Evolutionary conservation across 306 rosid genomes (phyloP).

Genomic region (Cicer arietinum): DNA sequence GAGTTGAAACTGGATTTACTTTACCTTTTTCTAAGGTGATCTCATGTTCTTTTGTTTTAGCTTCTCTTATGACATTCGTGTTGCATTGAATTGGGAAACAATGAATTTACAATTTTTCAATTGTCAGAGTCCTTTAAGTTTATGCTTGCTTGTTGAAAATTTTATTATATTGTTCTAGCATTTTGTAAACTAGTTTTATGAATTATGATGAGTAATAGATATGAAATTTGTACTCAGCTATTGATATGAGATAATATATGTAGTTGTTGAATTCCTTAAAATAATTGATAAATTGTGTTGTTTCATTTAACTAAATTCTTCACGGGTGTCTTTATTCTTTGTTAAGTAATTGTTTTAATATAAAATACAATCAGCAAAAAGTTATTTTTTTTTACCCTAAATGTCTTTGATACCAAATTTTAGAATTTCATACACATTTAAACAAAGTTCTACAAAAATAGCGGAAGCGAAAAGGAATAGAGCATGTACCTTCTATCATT

Average conservation of each 20-base stretch:
- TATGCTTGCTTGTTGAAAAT: slow-evolving; percentile 35
- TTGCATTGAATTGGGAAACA: slow-evolving; percentile 26
- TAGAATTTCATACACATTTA: no score
- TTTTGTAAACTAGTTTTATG: slow-evolving; percentile 40
- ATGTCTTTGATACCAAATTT: no score
- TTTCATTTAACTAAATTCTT: slow-evolving; percentile 34
- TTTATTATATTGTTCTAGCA: slow-evolving; percentile 22
- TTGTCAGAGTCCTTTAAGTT: background rate
- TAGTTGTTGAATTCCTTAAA: background rate
- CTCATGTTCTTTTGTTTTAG: slow-evolving; percentile 50
- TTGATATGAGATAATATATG: slow-evolving; percentile 35
- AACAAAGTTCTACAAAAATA: no score
- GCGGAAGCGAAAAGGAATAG: no score
- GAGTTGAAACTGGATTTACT: slow-evolving; percentile 49
- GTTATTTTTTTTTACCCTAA: no score
- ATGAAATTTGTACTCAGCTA: slow-evolving; percentile 38
- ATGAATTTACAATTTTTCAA: slow-evolving; percentile 7
- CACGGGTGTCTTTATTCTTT: no score
- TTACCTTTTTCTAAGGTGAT: slow-evolving; percentile 41
- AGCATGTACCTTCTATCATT: no score
- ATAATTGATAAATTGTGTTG: slow-evolving; percentile 23
- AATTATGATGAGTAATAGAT: slow-evolving; percentile 20
- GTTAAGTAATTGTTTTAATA: no score
- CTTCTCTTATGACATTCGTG: slow-evolving; percentile 49
- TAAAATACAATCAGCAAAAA: no score